Evolutionary conservation across 768 basidiomycete species (phyloP).

Genomic region (Boletus sp.): DNA sequence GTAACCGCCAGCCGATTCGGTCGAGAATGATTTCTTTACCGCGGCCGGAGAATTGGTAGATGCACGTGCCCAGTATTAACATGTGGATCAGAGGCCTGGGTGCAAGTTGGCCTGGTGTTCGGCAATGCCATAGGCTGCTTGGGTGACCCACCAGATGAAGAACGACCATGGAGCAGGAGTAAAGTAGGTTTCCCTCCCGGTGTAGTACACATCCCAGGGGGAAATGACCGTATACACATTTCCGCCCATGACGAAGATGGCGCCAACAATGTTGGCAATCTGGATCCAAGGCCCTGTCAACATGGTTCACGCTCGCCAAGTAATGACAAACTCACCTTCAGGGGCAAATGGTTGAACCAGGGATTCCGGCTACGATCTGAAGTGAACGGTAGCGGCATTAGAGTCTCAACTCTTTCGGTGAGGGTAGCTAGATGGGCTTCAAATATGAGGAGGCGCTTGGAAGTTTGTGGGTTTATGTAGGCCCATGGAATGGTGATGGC

Average conservation of each 20-base stretch:
- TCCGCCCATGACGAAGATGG: conserved; percentile 53
- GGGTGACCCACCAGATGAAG: conserved; percentile 49
- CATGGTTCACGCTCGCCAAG: not conserved
- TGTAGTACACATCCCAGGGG: conserved; percentile 45
- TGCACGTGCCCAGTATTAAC: conserved; percentile 59
- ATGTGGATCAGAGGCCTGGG: conserved; percentile 60
- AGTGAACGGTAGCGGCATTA: conserved; percentile 26
- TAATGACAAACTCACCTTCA: conserved; percentile 44
- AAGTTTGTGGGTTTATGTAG: conserved; percentile 25
- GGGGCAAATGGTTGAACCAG: conserved; percentile 48
- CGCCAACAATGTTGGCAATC: conserved; percentile 56
- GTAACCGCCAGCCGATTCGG: conserved; percentile 63
- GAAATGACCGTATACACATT: conserved; percentile 61
- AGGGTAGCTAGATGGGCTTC: conserved; percentile 10
- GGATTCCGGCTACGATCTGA: conserved; percentile 22
- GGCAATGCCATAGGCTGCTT: not conserved
- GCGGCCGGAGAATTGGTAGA: conserved; percentile 54
- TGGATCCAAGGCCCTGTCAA: conserved; percentile 17
- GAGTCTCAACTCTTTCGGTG: not conserved
- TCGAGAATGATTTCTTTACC: conserved; percentile 60
- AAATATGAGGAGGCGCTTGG: conserved; percentile 10
- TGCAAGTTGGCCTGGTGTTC: not conserved
- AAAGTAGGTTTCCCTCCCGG: conserved; percentile 60
- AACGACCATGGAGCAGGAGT: conserved; percentile 64
- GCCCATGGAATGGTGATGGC: conserved; percentile 11